These are phyloP conservation scores for Xylariaceae sp. DNA, from an alignment of 2,329 filamentous ascomycete genomes.

Conservation along the genomic window DNA sequence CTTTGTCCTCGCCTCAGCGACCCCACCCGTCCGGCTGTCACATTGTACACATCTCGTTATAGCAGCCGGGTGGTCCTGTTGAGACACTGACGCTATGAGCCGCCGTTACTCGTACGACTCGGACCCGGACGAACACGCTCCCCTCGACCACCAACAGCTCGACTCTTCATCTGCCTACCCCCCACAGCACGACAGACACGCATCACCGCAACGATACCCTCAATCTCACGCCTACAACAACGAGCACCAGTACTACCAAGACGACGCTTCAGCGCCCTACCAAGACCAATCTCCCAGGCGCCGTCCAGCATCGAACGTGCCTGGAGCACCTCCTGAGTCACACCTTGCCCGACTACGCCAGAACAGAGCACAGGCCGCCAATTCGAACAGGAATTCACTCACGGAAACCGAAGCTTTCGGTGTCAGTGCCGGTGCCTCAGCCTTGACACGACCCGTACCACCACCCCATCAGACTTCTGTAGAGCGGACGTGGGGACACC, in stretches of 20 bases:
- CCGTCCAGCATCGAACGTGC: constrained; percentile 15
- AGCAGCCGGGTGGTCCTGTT: not conserved
- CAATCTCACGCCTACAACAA: constrained; percentile 4
- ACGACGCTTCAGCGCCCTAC: constrained; percentile 20
- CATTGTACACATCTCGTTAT: constrained; percentile 3
- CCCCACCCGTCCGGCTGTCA: not conserved
- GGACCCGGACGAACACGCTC: constrained; percentile 28
- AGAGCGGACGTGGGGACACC: constrained; percentile 22
- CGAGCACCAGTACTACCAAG: constrained; percentile 21
- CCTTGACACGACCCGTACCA: constrained; percentile 26
- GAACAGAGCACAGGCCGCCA: constrained; percentile 34
- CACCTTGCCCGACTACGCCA: constrained; percentile 34
- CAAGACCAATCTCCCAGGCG: constrained; percentile 17
- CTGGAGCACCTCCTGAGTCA: constrained; percentile 38
- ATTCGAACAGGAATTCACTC: constrained; percentile 10
- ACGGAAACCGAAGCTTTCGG: constrained; percentile 13
- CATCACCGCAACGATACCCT: constrained; percentile 12
- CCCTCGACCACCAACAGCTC: constrained; percentile 23
- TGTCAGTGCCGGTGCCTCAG: constrained; percentile 22
- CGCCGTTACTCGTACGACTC: constrained; percentile 32
- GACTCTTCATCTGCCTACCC: constrained; percentile 7
- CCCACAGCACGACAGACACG: constrained; percentile 2
- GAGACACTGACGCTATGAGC: constrained; percentile 25
- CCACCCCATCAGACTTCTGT: constrained; percentile 26
- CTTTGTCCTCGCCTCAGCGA: constrained; percentile 10